These are phyloP conservation scores for Aspergillus sp. DNA, from an alignment of 2,329 filamentous ascomycete species.

Conservation along the genomic window DNA sequence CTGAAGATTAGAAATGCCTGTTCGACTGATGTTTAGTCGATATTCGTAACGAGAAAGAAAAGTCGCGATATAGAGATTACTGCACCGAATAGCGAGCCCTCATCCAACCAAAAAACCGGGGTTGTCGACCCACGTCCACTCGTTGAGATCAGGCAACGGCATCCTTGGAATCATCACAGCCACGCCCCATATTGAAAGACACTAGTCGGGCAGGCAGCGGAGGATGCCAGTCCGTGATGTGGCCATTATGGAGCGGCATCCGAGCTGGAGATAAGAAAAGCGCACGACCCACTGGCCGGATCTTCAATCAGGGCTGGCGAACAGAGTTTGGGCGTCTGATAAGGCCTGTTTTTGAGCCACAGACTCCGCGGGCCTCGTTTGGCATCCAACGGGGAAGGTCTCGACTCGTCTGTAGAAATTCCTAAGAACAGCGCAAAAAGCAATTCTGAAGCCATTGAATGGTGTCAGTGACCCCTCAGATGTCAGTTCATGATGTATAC, in stretches of 20 bases:
- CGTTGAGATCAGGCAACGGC: background rate
- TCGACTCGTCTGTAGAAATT: background rate
- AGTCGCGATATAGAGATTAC: background rate
- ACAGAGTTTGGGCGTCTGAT: constrained; percentile 4
- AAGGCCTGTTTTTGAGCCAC: constrained; percentile 3
- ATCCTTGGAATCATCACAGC: background rate
- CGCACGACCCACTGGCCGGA: constrained; percentile 4
- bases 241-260: background rate
- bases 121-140: constrained; percentile 2
- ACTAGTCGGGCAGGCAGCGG: background rate
- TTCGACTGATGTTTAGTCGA: constrained; percentile 5
- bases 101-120: background rate
- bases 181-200: background rate
- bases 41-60: constrained; percentile 16
- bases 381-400: background rate
- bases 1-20: constrained; percentile 12
- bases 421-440: background rate
- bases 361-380: constrained; percentile 3
- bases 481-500: background rate
- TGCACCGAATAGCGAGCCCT: background rate
- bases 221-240: constrained; percentile 1
- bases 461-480: background rate
- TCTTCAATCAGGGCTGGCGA: background rate
- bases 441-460: background rate
- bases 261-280: constrained; percentile 4